Base-by-base conservation (phyloP, 2,329 filamentous ascomycete genomes). In the Trichoderma aggressivum region DNA sequence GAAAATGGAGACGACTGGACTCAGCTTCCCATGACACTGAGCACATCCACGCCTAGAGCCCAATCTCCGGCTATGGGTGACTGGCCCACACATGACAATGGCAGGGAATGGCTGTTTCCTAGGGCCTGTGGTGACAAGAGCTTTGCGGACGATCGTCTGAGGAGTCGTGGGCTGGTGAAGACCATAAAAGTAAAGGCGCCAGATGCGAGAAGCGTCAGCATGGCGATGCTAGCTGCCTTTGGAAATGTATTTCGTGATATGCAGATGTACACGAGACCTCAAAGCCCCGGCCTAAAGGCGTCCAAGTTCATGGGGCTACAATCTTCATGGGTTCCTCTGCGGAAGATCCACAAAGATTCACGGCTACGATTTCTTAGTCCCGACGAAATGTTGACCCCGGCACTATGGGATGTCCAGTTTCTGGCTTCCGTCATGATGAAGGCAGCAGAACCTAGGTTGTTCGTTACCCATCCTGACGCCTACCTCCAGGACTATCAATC, bases 381-480 rank as follows among this genome's bases (percentile, higher is more conserved):
- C 1, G 84, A 88, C 1, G 92, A 94, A 78, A 92, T 94, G 89
- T 81, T 92, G 47, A 94, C 90, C 1, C 88, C 91, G 0, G 87
- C 89, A 1, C 80, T 90, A 3, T 95, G 92, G 92, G 88, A 90
- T 65, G 88, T 90, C 3, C 84, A 88, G 11, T 94, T 94, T 73
- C 84, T 95, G 32, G 85, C 86, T 63, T 90, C 91, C 61, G 88
- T 94, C 47, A 87, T 92, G 76, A 94, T 94, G 92, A 89, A 90
- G 76, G 86, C 89, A 34, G 85, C 87, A 11, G 85, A 87, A 73
- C 89, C 90, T 73, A 86, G 92, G 10, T 85, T 95, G 14, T 95
- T 92, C 80, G 85, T 94, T 71, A 95, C 92, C 1, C 91, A 93
- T 71, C 88, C 90, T 4, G 89, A 92, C 74, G 90, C 91, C 1